phyloP scores from a whole-genome alignment of 805 yeast species.

The Metschnikowia continentalis region DNA sequence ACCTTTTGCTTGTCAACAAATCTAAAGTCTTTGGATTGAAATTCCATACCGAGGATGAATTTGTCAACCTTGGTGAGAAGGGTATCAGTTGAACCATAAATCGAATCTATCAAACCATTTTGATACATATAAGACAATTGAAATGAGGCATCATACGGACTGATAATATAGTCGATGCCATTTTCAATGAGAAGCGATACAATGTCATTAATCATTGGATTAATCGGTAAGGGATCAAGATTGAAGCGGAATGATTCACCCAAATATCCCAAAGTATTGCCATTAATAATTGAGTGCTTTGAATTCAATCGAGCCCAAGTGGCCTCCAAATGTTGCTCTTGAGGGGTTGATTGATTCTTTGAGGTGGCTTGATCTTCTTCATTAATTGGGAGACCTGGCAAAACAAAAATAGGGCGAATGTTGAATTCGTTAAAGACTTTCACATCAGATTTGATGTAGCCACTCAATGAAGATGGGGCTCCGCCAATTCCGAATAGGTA shows the following conservation, averaged over 20 bases:
- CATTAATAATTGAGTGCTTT: conserved; percentile 20
- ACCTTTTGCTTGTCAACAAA: conserved; percentile 58
- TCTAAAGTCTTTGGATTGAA: conserved; percentile 59
- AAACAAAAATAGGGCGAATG: conserved; percentile 76
- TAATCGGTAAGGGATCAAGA: conserved; percentile 46
- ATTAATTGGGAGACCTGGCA: conserved; percentile 59
- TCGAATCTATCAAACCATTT: conserved; percentile 58
- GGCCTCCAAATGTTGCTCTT: conserved; percentile 36
- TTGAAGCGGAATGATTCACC: conserved; percentile 50
- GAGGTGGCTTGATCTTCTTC: conserved; percentile 29
- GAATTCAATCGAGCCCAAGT: conserved; percentile 37
- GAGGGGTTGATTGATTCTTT: conserved; percentile 33
- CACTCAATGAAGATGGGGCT: conserved; percentile 58
- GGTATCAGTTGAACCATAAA: conserved; percentile 82
- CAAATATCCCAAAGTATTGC: conserved; percentile 18
- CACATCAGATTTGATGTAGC: conserved; percentile 58
- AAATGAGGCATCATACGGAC: conserved; percentile 78
- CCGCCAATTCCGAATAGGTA: conserved; percentile 78
- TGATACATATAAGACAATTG: conserved; percentile 72
- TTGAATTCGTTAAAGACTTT: conserved; percentile 53
- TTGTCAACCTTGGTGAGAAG: conserved; percentile 63
- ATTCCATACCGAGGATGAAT: conserved; percentile 69
- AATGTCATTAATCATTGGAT: conserved; percentile 52
- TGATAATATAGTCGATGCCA: conserved; percentile 62
- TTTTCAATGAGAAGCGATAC: conserved; percentile 52